A percentile compares a stretch with the other conserved stretches of the same genome.
Conservation (phyloP, 768 basidiomycete genomes). For the Suillus brevipes region DNA sequence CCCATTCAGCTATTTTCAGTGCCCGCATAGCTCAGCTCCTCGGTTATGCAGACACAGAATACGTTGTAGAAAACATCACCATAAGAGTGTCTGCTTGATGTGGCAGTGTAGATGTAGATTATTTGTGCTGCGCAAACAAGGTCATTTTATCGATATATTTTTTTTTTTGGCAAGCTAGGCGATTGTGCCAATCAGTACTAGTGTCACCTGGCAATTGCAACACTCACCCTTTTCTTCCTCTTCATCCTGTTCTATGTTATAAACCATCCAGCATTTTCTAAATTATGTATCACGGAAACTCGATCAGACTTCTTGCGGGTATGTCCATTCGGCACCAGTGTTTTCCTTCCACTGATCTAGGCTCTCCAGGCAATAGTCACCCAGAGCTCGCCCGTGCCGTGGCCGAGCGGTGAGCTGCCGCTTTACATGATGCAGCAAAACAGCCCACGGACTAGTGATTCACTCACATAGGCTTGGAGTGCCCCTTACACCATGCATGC, state of each 20-base stretch:
- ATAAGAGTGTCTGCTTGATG: constrained; percentile 55
- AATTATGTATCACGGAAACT: constrained; percentile 80
- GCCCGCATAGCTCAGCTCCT: constrained; percentile 76
- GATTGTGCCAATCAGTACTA: background rate
- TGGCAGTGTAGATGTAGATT: constrained; percentile 42
- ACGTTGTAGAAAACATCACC: constrained; percentile 95
- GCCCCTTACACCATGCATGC: constrained; percentile 80
- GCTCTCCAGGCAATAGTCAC: constrained; percentile 87
- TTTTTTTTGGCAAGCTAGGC: constrained; percentile 9
- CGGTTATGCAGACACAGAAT: constrained; percentile 95
- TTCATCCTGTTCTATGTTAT: constrained; percentile 12
- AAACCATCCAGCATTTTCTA: constrained; percentile 29
- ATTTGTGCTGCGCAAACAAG: constrained; percentile 17
- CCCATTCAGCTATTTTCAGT: constrained; percentile 41
- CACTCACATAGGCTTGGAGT: constrained; percentile 78
- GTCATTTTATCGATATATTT: constrained; percentile 6
- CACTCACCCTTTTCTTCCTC: constrained; percentile 9
- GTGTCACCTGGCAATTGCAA: background rate
- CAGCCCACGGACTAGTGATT: constrained; percentile 52
- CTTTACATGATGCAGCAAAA: constrained; percentile 35
- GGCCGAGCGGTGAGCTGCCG: constrained; percentile 90
- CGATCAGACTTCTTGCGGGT: constrained; percentile 76
- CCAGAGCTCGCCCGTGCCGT: constrained; percentile 95
- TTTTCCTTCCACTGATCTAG: constrained; percentile 13
- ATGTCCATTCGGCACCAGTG: constrained; percentile 23